Evolutionary conservation across 805 yeast genomes (phyloP), one percentile per base, ranked within the genome.

Genomic region (Candida silvicultrix): DNA sequence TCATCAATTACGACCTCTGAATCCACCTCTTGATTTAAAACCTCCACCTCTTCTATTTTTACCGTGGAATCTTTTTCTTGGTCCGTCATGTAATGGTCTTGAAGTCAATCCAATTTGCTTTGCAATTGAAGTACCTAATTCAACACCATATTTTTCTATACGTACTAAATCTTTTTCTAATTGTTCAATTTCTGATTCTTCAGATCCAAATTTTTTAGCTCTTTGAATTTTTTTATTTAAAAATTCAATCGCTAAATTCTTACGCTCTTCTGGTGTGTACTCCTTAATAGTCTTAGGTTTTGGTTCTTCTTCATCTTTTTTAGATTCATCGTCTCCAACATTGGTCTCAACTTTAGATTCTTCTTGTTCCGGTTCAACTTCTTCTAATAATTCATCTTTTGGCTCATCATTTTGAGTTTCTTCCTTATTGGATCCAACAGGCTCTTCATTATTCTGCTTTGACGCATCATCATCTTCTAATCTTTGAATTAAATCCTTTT

Each of bases 141-240:
- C 84, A 42, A 88, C 78, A 25, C 97, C 98, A 60, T 89, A 90
- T 69, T 87, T 89, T 62, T 83, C 83, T 51, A 89, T 79, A 60
- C 96, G 78, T 34, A 72, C 73, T 55, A 89, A 68, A 49, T 78
- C 82, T 50, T 77, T 80, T 58, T 78, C 78, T 41, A 85, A 77
- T 19, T 70, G 73, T 35, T 71, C 71, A 22, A 77, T 75, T 14
- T 68, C 67, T n/a, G 69, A 69, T 21, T 48, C 59, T 44, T 82
- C 89, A 50, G 73, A 76, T 20, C 92, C 94, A 56, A 89, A 90
- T 63, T 87, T 86, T 59, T 78, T 78, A 16, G 89, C 85, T 57
- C 97, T 77, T 42, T 70, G 70, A 46, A 89, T 73, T 60, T 84
- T 85, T 57, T 79, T 80, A 47, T 71, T 75, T 55, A 90, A 70